Base-by-base conservation (phyloP, 1,139 yeast genomes). In the Taphrina wiesneri region DNA sequence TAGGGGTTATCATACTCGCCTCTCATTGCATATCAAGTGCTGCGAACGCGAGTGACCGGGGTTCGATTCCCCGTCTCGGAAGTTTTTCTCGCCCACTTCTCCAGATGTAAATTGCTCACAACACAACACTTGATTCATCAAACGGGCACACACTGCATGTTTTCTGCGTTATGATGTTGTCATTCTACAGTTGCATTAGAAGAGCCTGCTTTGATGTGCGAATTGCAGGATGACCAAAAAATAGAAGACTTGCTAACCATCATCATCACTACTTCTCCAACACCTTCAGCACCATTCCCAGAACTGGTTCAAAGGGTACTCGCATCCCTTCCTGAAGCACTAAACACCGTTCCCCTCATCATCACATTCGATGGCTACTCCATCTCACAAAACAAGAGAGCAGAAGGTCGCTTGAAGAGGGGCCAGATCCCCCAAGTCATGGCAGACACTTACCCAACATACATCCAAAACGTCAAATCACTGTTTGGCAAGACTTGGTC, bases 21-120 rank as follows among this genome's bases (percentile, higher is more conserved):
- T 52, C 56, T 52, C 56, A 52, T 34, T 25, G 49, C n/a, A 21
- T 21, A 4, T 15, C n/a, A 21, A 2, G 21, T 21, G 13, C 41
- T n/a, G 34, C 34, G 56, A 32, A 17, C 56, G 56, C 56, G 56
- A 52, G 41, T 32, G 56, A 52, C 56, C 56, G 45, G 56, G 56
- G 56, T 52, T 52, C 56, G 56, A 52, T 30, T 52, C 56, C 56
- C 56, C 45, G 56, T 52, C 45, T 52, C 56, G 56, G 56, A 52
- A 34, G 9, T 2, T 7, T 34, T 52, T 30, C 26, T 39, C n/a
- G n/a, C n/a, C n/a, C n/a, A n/a, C n/a, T 13, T 36, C 17, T 36
- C 17, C n/a, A 4, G 5, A 11, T 36, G 41, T 30, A 11, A 11
- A 6, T 30, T 30, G 34, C 34, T 30, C n/a, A n/a, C n/a, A n/a